A percentile compares a stretch with the other conserved stretches of the same genome.
These are phyloP conservation scores for Exophiala viscosa DNA, from an alignment of 2,329 filamentous ascomycete genomes.

Conservation along the genomic window DNA sequence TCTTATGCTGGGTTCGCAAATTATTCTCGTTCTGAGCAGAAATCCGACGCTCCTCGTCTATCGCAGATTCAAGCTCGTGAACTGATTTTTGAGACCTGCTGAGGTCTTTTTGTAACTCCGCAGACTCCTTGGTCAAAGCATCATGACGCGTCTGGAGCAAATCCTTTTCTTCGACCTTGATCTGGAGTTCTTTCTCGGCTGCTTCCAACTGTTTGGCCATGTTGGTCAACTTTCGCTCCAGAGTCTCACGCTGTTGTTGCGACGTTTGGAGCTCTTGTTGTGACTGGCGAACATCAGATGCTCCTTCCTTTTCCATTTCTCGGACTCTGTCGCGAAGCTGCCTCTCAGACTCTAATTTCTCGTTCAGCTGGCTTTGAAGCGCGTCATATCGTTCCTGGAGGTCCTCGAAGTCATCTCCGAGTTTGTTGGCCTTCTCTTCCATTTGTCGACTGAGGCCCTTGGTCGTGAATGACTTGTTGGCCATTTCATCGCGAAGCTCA, in stretches of 20 bases:
- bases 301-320: slow-evolving; percentile 38
- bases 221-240: slow-evolving; percentile 43
- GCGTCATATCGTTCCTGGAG: slow-evolving; percentile 45
- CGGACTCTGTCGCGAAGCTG: slow-evolving; percentile 42
- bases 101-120: slow-evolving; percentile 63
- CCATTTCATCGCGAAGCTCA: slow-evolving; percentile 69
- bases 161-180: slow-evolving; percentile 61
- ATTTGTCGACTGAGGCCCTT: slow-evolving; percentile 72
- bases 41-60: slow-evolving; percentile 55
- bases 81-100: slow-evolving; percentile 43
- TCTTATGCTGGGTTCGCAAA: slow-evolving; percentile 53
- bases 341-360: slow-evolving; percentile 41
- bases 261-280: slow-evolving; percentile 44
- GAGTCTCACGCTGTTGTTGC: slow-evolving; percentile 43
- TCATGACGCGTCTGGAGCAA: slow-evolving; percentile 67
- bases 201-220: slow-evolving; percentile 47
- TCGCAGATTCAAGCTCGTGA: slow-evolving; percentile 46
- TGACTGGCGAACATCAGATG: slow-evolving; percentile 36
- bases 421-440: slow-evolving; percentile 63
- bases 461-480: slow-evolving; percentile 72
- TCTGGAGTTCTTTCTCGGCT: slow-evolving; percentile 57
- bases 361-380: slow-evolving; percentile 43
- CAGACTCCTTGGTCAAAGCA: slow-evolving; percentile 62
- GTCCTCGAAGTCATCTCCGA: slow-evolving; percentile 63
- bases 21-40: slow-evolving; percentile 60